Conservation (phyloP, 2,329 filamentous ascomycete species). For the Beauveria sp. region DNA sequence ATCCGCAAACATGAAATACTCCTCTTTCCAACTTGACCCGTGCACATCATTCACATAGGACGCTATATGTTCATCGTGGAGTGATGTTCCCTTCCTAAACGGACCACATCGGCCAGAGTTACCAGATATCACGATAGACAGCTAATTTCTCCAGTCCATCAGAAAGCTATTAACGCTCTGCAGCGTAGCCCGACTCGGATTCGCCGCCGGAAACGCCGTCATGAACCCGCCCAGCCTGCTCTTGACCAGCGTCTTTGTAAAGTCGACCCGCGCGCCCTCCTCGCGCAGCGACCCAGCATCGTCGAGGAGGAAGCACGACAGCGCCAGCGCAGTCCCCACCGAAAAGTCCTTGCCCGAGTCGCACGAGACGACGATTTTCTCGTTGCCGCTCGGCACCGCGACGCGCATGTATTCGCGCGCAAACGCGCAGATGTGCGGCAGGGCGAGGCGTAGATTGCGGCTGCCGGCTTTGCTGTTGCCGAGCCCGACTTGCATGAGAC, state of each 20-base stretch:
- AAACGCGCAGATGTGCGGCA: conserved; percentile 56
- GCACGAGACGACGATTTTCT: conserved; percentile 55
- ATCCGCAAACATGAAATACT: too few relatives aligned
- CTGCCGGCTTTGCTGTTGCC: conserved; percentile 70
- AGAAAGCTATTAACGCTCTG: conserved; percentile 89
- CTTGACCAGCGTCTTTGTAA: conserved; percentile 73
- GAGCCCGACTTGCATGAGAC: conserved; percentile 52
- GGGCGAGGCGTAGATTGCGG: conserved; percentile 66
- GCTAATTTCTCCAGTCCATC: conserved; percentile 49
- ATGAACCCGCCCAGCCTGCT: conserved; percentile 76
- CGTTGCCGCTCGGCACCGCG: neutral
- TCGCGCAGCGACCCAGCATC: conserved; percentile 45
- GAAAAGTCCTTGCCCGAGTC: conserved; percentile 73
- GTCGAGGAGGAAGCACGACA: conserved; percentile 67
- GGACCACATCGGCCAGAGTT: too few relatives aligned
- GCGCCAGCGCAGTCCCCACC: conserved; percentile 66
- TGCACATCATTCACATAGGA: too few relatives aligned
- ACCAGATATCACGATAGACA: neutral
- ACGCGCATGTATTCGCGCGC: conserved; percentile 31
- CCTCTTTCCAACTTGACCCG: too few relatives aligned
- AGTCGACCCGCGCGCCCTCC: conserved; percentile 19
- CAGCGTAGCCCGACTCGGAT: conserved; percentile 75
- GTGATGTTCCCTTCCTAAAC: too few relatives aligned
- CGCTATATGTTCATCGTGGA: too few relatives aligned
- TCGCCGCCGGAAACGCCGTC: conserved; percentile 67